Evolutionary conservation across 1,139 yeast genomes (phyloP).

Genomic region (Candida anutae): DNA sequence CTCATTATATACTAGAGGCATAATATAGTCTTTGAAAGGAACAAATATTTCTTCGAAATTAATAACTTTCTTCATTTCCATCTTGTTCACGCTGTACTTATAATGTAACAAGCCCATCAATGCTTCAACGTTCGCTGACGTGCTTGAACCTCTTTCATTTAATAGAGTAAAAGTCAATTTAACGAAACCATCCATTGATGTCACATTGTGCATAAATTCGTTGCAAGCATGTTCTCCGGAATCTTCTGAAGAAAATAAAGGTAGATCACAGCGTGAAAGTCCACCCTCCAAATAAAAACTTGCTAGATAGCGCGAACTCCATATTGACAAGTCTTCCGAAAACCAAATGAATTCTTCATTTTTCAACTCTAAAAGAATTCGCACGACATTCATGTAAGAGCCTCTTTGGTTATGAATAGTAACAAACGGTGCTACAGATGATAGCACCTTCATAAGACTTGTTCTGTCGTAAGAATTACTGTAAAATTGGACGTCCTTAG

Average conservation of each 20-base stretch:
- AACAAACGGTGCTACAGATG: conserved; percentile 11
- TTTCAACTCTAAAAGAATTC: conserved; percentile 10
- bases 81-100: conserved; percentile 9
- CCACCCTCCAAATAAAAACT: conserved; percentile 22
- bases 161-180: conserved; percentile 6
- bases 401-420: conserved; percentile 2
- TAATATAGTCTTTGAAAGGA: conserved; percentile 10
- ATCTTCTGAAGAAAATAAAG: conserved; percentile 7
- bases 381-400: conserved; percentile 12
- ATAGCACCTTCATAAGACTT: conserved; percentile 10
- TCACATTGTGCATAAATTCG: conserved; percentile 6
- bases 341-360: conserved; percentile 4
- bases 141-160: conserved; percentile 9
- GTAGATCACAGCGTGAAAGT: conserved; percentile 5
- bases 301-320: conserved; percentile 40
- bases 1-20: conserved; percentile 26
- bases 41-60: conserved; percentile 11
- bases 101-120: conserved; percentile 29
- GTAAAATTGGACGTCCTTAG: conserved; percentile 5
- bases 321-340: conserved; percentile 19
- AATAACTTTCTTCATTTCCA: conserved; percentile 11
- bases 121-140: conserved; percentile 27
- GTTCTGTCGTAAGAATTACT: conserved; percentile 2
- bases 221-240: conserved; percentile 4
- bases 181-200: conserved; percentile 11